Evolutionary conservation across 352 stramenopile genomes (phyloP).

Genomic region (Pythium angustatum): DNA sequence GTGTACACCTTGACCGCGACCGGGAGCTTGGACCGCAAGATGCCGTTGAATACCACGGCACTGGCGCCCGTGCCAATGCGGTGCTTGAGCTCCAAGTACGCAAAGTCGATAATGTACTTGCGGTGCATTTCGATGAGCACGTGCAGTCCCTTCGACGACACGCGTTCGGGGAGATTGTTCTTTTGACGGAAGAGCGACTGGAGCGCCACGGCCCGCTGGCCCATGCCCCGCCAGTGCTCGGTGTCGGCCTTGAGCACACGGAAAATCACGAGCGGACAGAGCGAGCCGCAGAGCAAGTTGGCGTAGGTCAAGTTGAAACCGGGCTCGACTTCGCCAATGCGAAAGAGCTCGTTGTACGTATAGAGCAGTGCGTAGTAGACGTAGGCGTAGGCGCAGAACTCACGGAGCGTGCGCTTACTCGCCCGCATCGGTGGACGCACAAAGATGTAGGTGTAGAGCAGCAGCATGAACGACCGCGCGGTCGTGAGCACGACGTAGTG

Average conservation of each 20-base stretch:
- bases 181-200: conserved; percentile 33
- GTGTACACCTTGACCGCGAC: conserved; percentile 66
- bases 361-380: conserved; percentile 24
- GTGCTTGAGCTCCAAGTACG: conserved; percentile 53
- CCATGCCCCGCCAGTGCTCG: conserved; percentile 33
- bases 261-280: conserved; percentile 37
- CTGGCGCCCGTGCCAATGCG: conserved; percentile 47
- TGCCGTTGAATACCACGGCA: conserved; percentile 48
- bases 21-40: conserved; percentile 30
- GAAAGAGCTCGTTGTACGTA: conserved; percentile 53
- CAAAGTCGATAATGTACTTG: conserved; percentile 79
- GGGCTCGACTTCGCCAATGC: conserved; percentile 41
- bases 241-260: conserved; percentile 38
- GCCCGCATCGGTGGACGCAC: conserved; percentile 18
- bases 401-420: conserved; percentile 14
- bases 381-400: conserved; percentile 22
- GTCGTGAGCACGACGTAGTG: background rate
- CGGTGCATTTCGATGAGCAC: conserved; percentile 73
- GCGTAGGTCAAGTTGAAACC: conserved; percentile 67
- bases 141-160: conserved; percentile 54
- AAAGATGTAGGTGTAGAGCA: conserved; percentile 27
- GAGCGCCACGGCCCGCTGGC: conserved; percentile 27
- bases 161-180: conserved; percentile 35
- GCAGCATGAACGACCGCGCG: conserved; percentile 16
- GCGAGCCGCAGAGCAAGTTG: conserved; percentile 31